phyloP scores from a whole-genome alignment of 1,284 basidiomycete genomes.

The Apiotrichum gracile region DNA sequence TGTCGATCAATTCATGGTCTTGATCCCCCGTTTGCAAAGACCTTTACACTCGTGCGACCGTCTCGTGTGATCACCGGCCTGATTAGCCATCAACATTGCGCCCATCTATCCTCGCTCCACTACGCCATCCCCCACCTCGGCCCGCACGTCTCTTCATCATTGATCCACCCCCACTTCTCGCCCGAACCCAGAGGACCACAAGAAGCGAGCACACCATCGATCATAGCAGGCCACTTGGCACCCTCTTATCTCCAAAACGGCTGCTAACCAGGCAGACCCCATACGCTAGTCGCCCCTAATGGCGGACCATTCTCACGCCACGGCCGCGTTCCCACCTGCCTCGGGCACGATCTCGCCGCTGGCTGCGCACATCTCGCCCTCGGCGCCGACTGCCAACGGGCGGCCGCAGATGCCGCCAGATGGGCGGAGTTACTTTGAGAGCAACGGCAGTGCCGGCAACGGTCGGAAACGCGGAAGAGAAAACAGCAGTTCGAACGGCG shows the following conservation, averaged over 20 bases:
- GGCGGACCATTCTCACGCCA: not conserved
- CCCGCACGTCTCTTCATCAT: too few relatives aligned
- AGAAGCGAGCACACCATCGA: too few relatives aligned
- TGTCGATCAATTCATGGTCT: too few relatives aligned
- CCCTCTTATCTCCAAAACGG: too few relatives aligned
- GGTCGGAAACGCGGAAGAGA: not conserved
- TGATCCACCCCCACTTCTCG: not conserved
- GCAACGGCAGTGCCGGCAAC: not conserved
- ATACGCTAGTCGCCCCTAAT: not conserved
- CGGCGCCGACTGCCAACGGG: not conserved
- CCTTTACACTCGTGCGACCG: too few relatives aligned
- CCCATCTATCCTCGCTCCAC: too few relatives aligned
- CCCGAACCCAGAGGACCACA: too few relatives aligned
- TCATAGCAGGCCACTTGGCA: too few relatives aligned
- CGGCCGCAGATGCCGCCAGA: slow-evolving; percentile 4
- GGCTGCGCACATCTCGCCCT: not conserved
- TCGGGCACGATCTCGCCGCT: not conserved
- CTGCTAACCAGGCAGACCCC: too few relatives aligned
- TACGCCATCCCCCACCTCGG: not conserved
- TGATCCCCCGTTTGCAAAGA: too few relatives aligned
- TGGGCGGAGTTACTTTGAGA: slow-evolving; percentile 3
- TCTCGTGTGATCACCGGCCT: too few relatives aligned
- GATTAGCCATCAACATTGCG: too few relatives aligned
- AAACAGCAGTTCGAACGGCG: not conserved
- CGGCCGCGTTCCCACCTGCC: not conserved